A percentile compares a stretch with the other conserved stretches of the same genome.
These are phyloP conservation scores for Podaxis rugospora DNA, from an alignment of 768 basidiomycete genomes.

Conservation along the genomic window DNA sequence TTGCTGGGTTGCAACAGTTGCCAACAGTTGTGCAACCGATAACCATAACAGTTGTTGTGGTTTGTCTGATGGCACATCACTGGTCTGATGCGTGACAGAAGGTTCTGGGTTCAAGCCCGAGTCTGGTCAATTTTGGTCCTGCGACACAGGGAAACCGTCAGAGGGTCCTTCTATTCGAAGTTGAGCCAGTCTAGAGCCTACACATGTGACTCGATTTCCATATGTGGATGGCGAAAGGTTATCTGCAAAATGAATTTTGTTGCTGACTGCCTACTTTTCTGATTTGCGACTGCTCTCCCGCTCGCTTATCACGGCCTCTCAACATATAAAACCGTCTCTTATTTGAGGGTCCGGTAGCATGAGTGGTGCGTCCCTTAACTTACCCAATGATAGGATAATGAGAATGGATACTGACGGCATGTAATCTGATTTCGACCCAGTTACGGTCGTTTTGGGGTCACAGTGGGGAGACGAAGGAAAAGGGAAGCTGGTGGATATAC, in stretches of 20 bases:
- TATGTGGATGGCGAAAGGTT: not conserved
- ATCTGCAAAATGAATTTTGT: not conserved
- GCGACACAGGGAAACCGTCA: not conserved
- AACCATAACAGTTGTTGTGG: no score
- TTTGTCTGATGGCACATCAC: no score
- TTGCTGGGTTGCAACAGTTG: no score
- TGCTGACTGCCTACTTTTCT: not conserved
- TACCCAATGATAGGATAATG: not conserved
- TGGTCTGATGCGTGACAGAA: no score
- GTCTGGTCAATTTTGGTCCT: no score
- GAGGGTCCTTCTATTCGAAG: slow-evolving; percentile 57
- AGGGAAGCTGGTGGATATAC: slow-evolving; percentile 95
- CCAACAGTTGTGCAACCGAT: no score
- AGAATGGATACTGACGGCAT: not conserved
- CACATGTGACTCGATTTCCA: not conserved
- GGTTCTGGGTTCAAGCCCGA: slow-evolving; percentile 16
- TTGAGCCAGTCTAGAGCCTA: slow-evolving; percentile 43
- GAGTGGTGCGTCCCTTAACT: not conserved
- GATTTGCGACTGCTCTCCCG: not conserved
- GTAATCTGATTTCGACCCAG: slow-evolving; percentile 16
- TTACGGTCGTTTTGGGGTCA: slow-evolving; percentile 76
- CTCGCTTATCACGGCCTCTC: no score
- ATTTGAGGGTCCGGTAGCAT: not conserved
- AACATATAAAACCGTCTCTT: not conserved
- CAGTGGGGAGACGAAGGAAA: slow-evolving; percentile 96